Evolutionary conservation across 1,139 yeast species (phyloP).

Genomic region (Suhomyces bribrorum): DNA sequence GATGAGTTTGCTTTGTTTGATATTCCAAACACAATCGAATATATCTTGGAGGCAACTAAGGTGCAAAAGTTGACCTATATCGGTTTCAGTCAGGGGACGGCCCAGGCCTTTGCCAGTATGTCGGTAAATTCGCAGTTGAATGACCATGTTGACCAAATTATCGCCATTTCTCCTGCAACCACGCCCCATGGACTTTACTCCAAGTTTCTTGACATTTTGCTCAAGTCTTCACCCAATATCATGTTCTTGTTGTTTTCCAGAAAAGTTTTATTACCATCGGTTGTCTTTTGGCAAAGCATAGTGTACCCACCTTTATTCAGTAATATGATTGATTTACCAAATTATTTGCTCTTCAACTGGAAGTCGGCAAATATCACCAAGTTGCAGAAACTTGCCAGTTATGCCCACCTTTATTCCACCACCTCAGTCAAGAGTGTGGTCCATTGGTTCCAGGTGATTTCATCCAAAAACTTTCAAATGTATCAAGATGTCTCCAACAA

Average conservation of each 20-base stretch:
- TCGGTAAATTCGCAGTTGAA: conserved; percentile 72
- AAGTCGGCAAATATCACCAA: conserved; percentile 64
- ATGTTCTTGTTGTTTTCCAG: conserved; percentile 76
- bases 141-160: conserved; percentile 64
- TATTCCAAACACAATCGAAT: conserved; percentile 47
- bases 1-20: conserved; percentile 52
- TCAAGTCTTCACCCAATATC: conserved; percentile 76
- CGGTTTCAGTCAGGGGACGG: conserved; percentile 91
- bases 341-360: conserved; percentile 77
- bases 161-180: conserved; percentile 92
- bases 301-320: conserved; percentile 84
- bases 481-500: conserved; percentile 57
- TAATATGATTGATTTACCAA: conserved; percentile 68
- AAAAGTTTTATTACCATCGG: conserved; percentile 70
- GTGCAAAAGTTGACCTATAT: conserved; percentile 58
- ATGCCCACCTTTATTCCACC: conserved; percentile 83
- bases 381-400: conserved; percentile 73
- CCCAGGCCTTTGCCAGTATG: conserved; percentile 83
- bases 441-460: conserved; percentile 94
- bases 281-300: conserved; percentile 78
- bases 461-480: conserved; percentile 83
- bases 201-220: conserved; percentile 69
- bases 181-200: conserved; percentile 87
- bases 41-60: conserved; percentile 29
- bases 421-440: conserved; percentile 91